Base-by-base conservation (phyloP, 1,284 basidiomycete genomes). In the Ceratorhiza oryzae-sativae region DNA sequence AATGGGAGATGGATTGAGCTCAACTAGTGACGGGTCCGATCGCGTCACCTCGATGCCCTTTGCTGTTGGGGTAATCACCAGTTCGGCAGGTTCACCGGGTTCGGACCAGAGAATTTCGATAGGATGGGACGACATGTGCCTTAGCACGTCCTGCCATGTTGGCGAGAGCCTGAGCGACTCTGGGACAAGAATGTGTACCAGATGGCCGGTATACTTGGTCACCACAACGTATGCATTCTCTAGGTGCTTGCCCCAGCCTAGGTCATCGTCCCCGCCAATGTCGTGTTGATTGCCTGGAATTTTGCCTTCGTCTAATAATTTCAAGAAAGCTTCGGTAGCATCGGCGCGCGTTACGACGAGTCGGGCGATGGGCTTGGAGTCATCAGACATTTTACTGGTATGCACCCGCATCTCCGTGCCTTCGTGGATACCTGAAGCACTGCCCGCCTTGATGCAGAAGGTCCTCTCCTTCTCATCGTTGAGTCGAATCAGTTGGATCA, bases 401-500 rank as follows among this genome's bases (percentile, higher is more conserved):
- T 48, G 51, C 12, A 71, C 67, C 5, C 62, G 46, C 23, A 65
- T 32, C 32, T 65, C 62, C 15, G 62, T 65, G 46, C 48, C 62
- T 10, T 27, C 13, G 5, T 39, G 34, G 36, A 55, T 45, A 4
- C 63, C 49, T 4, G 34, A 39, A 25, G 49, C 49, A 23, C 63
- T 55, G 8, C 63, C 63, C 12, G 36, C 67, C 36, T 48, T 67
- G 27, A 55, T 30, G 6, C 27, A 34, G 30, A 48, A 55, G 2
- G 9, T 51, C n/a, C 23, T 39, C 15, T 20, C 8, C 30, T 6
- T 42, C 18, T 15, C 9, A 4, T 30, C 51, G 2, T n/a, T n/a
- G n/a, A n/a, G n/a, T n/a, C 25, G 63, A 12, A 3, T 4, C n/a
- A 68, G 32, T 15, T 20, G 36, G 36, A 56, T 56, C 42, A 55